Conservation (phyloP, 306 rosid species). For the Carpinus viminea region DNA sequence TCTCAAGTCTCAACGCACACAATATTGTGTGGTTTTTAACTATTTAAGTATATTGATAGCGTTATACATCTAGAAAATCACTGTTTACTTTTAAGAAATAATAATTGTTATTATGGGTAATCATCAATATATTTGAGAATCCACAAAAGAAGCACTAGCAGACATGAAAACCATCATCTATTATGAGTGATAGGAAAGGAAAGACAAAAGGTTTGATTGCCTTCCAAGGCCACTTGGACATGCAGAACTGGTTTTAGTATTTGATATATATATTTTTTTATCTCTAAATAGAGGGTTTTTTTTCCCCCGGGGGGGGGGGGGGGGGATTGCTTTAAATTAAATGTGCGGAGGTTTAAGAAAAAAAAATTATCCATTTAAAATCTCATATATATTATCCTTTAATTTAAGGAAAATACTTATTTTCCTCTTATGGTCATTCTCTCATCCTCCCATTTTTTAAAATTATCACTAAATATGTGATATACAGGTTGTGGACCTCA, state of each 20-base stretch:
- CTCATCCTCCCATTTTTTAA: too few relatives aligned
- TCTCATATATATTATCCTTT: too few relatives aligned
- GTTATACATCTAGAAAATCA: background rate
- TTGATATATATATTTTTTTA: background rate
- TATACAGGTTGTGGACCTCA: too few relatives aligned
- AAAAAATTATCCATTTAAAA: too few relatives aligned
- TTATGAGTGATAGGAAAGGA: conserved; percentile 32
- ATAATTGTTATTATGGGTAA: background rate
- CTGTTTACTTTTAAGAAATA: conserved; percentile 13
- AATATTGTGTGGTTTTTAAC: background rate
- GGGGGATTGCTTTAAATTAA: too few relatives aligned
- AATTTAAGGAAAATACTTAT: too few relatives aligned
- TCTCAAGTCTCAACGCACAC: background rate
- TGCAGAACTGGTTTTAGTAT: conserved; percentile 19
- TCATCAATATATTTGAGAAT: background rate
- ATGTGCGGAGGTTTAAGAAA: too few relatives aligned
- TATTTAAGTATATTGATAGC: background rate
- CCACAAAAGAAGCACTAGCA: background rate
- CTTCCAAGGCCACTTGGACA: conserved; percentile 31
- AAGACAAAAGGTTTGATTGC: conserved; percentile 32
- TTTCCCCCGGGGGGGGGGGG: too few relatives aligned
- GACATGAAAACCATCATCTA: conserved; percentile 25
- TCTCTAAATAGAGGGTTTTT: background rate
- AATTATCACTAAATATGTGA: too few relatives aligned
- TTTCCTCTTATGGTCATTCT: too few relatives aligned